Percentiles rank a stretch among this genome's conserved stretches.
phyloP scores from a whole-genome alignment of 148 eudicot species.

The Polygonum aviculare region DNA sequence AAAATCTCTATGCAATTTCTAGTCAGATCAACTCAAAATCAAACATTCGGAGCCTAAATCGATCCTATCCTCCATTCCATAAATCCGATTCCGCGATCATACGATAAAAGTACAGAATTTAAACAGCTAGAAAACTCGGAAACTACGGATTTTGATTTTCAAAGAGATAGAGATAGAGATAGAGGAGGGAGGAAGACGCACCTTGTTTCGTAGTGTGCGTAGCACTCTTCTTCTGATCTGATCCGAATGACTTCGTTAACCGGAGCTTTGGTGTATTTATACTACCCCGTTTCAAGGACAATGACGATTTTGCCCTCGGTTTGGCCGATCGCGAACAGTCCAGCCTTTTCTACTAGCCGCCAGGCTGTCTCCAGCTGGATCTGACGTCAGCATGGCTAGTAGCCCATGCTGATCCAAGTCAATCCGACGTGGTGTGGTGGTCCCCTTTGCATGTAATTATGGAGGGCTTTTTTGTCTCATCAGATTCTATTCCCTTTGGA shows the following conservation, averaged over 20 bases:
- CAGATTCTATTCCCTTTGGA: background rate
- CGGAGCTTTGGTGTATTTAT: background rate
- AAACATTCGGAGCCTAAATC: background rate
- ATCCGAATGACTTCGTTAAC: background rate
- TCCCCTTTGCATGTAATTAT: too few relatives aligned
- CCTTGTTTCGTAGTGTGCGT: background rate
- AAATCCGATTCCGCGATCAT: background rate
- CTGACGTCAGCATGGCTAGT: too few relatives aligned
- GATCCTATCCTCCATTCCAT: background rate
- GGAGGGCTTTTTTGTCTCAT: background rate
- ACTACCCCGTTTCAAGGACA: background rate
- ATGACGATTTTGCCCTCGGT: background rate
- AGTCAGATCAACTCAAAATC: background rate
- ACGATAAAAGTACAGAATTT: background rate
- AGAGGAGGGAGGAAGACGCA: background rate
- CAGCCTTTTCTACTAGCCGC: background rate
- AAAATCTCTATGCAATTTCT: background rate
- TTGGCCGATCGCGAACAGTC: background rate
- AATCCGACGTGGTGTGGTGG: too few relatives aligned
- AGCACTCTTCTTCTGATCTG: background rate
- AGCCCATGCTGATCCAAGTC: too few relatives aligned
- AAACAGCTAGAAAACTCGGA: background rate
- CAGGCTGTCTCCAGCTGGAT: background rate
- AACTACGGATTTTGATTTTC: background rate
- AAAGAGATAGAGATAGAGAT: background rate